phyloP scores from a whole-genome alignment of 768 basidiomycete species.

The Chalciporus chontae region DNA sequence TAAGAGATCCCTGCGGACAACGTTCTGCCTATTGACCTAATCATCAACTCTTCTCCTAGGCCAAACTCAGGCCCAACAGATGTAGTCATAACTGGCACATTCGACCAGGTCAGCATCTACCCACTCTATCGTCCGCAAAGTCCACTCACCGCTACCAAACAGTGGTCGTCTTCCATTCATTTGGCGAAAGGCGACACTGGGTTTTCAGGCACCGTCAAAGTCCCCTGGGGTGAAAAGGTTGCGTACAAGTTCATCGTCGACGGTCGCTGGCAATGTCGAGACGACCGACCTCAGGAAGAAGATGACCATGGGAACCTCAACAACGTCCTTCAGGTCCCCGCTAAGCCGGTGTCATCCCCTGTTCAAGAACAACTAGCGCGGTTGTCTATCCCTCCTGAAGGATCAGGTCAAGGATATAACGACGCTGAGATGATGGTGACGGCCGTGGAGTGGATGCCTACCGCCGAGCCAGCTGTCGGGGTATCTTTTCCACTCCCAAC shows the following conservation, averaged over 20 bases:
- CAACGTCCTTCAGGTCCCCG: constrained; percentile 58
- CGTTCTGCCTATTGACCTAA: constrained; percentile 1
- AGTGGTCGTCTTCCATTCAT: constrained; percentile 62
- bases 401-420: background rate
- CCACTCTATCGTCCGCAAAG: background rate
- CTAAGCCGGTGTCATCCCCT: constrained; percentile 31
- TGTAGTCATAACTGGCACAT: constrained; percentile 74
- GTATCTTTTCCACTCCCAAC: background rate
- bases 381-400: constrained; percentile 14
- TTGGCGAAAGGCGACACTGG: constrained; percentile 52
- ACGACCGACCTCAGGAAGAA: constrained; percentile 54
- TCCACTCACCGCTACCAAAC: constrained; percentile 3
- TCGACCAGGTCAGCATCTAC: constrained; percentile 61
- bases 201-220: constrained; percentile 49
- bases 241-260: constrained; percentile 82
- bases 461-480: constrained; percentile 7
- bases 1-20: constrained; percentile 28
- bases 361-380: constrained; percentile 3
- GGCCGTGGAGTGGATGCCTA: constrained; percentile 19
- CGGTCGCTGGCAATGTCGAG: constrained; percentile 55
- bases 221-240: constrained; percentile 64
- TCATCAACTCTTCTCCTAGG: constrained; percentile 37
- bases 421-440: constrained; percentile 26
- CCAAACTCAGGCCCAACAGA: constrained; percentile 50
- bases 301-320: constrained; percentile 68